Percentiles rank a stretch among this genome's conserved stretches.
Conservation (phyloP, 352 stramenopile genomes). For the Aphanomyces invadans region DNA sequence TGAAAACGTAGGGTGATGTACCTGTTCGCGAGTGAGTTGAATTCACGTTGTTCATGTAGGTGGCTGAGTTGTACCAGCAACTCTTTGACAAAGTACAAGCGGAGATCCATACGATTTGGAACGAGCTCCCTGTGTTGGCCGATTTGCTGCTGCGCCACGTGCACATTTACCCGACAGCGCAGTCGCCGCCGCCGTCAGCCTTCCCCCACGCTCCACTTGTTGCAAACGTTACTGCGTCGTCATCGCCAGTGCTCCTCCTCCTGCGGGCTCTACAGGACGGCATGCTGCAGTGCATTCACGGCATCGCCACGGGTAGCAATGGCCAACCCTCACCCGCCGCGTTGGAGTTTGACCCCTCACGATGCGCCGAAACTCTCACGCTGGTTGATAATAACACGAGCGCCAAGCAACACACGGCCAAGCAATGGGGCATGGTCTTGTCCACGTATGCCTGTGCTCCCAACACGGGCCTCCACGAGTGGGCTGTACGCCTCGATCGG, state of each 20-base stretch:
- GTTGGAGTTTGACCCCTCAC: constrained; percentile 80
- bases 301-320: constrained; percentile 48
- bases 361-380: constrained; percentile 85
- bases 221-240: too few relatives aligned
- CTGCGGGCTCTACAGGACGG: constrained; percentile 79
- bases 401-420: constrained; percentile 83
- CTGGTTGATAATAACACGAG: constrained; percentile 75
- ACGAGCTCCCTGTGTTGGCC: constrained; percentile 47
- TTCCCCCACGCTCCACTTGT: background rate
- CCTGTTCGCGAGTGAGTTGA: background rate
- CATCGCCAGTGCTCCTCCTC: constrained; percentile 45
- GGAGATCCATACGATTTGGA: constrained; percentile 68
- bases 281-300: constrained; percentile 72
- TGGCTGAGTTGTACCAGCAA: constrained; percentile 1
- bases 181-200: background rate
- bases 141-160: constrained; percentile 48
- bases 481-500: constrained; percentile 77
- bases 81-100: constrained; percentile 25
- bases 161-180: background rate
- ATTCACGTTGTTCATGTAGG: background rate
- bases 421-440: constrained; percentile 88
- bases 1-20: background rate
- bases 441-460: constrained; percentile 72
- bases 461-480: constrained; percentile 82
- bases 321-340: constrained; percentile 29